phyloP scores from a whole-genome alignment of 345 rosid species.

The Corchorus olitorius region DNA sequence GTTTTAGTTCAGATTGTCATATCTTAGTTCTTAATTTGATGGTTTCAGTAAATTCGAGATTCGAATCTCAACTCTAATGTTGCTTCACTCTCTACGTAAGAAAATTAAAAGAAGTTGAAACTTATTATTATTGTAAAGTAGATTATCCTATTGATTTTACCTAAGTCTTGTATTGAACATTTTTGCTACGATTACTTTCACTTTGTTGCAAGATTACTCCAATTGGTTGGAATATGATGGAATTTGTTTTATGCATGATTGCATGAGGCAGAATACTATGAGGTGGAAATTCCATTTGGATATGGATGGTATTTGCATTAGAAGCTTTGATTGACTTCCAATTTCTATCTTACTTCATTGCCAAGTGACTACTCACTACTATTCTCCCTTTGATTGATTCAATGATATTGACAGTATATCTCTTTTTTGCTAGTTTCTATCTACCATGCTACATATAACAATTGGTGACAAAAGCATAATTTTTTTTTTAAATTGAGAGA shows the following conservation, averaged over 20 bases:
- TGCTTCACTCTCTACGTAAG: no score
- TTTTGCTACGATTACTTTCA: neutral
- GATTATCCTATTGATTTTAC: neutral
- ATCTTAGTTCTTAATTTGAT: no score
- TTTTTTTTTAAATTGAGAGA: no score
- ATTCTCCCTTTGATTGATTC: neutral
- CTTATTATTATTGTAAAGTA: no score
- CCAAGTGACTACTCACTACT: neutral
- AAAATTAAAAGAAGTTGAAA: no score
- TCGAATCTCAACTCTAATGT: no score
- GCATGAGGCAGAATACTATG: neutral
- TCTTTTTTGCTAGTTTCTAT: neutral
- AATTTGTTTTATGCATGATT: neutral
- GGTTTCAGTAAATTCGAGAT: no score
- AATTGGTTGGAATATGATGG: neutral
- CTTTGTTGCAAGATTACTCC: neutral
- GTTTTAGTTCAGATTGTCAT: no score
- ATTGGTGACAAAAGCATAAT: neutral
- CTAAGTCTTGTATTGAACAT: neutral
- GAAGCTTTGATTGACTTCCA: slow-evolving; percentile 4
- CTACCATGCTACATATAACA: neutral
- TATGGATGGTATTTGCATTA: neutral
- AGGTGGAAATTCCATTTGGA: neutral
- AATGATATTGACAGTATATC: neutral
- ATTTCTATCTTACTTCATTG: neutral